Evolutionary conservation across 2,329 filamentous ascomycete species (phyloP), one percentile per base, ranked within the genome.

Genomic region (Fusarium scirpi): DNA sequence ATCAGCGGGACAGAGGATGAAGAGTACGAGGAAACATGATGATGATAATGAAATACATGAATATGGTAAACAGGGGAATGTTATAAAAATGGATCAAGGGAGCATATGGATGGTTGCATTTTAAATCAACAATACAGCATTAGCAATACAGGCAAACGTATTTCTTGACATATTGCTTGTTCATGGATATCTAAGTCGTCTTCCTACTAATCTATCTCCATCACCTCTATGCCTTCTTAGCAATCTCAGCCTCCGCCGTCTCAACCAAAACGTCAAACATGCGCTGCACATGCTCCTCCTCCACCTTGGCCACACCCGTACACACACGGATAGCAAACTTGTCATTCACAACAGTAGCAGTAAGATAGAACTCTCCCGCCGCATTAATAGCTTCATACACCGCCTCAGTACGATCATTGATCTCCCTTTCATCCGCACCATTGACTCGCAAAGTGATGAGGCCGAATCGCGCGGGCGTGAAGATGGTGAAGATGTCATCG

Each of bases 301-400:
- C 89, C 43, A 88, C 83, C 25, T 87, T 83, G 73, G 92, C 92
- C n/a, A 77, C 79, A 1, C 88, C 91, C 60, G 92, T 94, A 24
- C 95, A 91, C 40, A 98, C 89, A 0, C 95, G 86, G 65, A 98
- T 97, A 3, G 92, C 91, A 79, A 93, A 93, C 22, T 89, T 84
- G 2, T 89, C 92, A 11, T 88, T 89, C 15, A 97, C 85, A 7
- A 94, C 87, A 3, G 91, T 92, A 44, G 90, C 91, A 0, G 94
- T 98, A 25, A 98, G 82, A 80, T 93, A 98, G 59, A 97, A 92
- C 79, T 93, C 89, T 2, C 93, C 93, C 10, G 87, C 83, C 5
- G 84, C 83, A 74, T 97, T 95, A 29, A 97, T 86, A 25, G 84
- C 79, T 75, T 96, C 92, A 74, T 93, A 95, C 15, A 97, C 87